Conservation (phyloP, 2,329 filamentous ascomycete species). For the Setomelanomma holmii region DNA sequence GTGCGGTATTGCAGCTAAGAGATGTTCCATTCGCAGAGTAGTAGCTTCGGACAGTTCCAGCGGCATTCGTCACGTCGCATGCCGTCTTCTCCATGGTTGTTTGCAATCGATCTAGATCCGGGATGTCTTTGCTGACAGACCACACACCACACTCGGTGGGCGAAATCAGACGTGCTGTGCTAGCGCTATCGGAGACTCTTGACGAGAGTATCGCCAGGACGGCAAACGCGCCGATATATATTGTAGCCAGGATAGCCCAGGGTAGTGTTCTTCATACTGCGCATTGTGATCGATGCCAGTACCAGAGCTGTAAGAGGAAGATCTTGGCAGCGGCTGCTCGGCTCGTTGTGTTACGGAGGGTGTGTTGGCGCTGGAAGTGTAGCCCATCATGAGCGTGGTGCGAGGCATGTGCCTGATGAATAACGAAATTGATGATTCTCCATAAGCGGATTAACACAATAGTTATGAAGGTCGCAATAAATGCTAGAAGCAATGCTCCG, state of each 20-base stretch:
- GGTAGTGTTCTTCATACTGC: background rate
- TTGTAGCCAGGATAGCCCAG: background rate
- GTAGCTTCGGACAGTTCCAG: background rate
- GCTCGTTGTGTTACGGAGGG: background rate
- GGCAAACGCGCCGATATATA: background rate
- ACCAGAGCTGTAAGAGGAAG: conserved; percentile 1
- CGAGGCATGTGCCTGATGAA: background rate
- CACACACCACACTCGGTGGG: background rate
- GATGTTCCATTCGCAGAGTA: background rate
- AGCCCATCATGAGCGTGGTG: background rate
- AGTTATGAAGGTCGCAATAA: background rate
- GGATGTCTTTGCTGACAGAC: background rate
- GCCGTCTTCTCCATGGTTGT: background rate
- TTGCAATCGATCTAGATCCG: background rate
- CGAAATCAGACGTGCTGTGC: background rate
- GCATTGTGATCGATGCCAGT: background rate
- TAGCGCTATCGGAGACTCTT: background rate
- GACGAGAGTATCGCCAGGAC: background rate
- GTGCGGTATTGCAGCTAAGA: background rate
- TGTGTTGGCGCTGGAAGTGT: conserved; percentile 1
- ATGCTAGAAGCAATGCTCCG: conserved; percentile 1
- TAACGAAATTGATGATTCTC: background rate
- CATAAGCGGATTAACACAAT: background rate
- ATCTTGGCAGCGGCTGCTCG: background rate
- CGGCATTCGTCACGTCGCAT: background rate